Evolutionary conservation across 2,329 filamentous ascomycete species (phyloP).

Genomic region (Sporothrix euskadiensis): DNA sequence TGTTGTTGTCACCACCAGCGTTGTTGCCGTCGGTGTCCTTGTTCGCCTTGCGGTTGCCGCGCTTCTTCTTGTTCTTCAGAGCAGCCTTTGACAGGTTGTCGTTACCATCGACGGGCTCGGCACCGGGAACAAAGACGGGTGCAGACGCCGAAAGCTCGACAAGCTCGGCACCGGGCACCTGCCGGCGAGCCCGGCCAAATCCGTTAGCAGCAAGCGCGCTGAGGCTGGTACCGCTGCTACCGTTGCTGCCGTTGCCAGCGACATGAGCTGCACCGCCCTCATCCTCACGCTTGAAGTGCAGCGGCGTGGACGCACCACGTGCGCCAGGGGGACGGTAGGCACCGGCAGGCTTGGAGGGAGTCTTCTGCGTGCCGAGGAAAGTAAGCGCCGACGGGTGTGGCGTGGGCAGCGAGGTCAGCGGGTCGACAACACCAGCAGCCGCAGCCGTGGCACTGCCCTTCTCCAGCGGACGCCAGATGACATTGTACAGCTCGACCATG

Average conservation of each 20-base stretch:
- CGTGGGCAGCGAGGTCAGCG: conserved; percentile 69
- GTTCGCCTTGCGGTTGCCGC: conserved; percentile 84
- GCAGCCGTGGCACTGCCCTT: conserved; percentile 32
- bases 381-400: conserved; percentile 81
- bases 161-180: conserved; percentile 83
- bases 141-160: conserved; percentile 68
- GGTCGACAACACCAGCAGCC: conserved; percentile 60
- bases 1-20: conserved; percentile 48
- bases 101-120: conserved; percentile 65
- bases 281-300: conserved; percentile 97
- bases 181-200: conserved; percentile 74
- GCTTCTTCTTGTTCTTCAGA: conserved; percentile 98
- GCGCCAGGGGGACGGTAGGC: conserved; percentile 95
- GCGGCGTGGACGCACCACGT: conserved; percentile 80
- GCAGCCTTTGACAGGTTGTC: conserved; percentile 80
- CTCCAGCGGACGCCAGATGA: conserved; percentile 74
- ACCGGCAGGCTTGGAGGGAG: conserved; percentile 93
- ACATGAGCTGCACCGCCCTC: conserved; percentile 86
- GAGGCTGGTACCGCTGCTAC: conserved; percentile 67
- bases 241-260: conserved; percentile 79
- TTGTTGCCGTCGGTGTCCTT: conserved; percentile 61
- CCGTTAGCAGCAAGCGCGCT: conserved; percentile 70
- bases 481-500: conserved; percentile 90
- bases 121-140: conserved; percentile 43
- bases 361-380: conserved; percentile 85